Evolutionary conservation across 2,329 filamentous ascomycete genomes (phyloP).

Genomic region (Mycogone perniciosa): DNA sequence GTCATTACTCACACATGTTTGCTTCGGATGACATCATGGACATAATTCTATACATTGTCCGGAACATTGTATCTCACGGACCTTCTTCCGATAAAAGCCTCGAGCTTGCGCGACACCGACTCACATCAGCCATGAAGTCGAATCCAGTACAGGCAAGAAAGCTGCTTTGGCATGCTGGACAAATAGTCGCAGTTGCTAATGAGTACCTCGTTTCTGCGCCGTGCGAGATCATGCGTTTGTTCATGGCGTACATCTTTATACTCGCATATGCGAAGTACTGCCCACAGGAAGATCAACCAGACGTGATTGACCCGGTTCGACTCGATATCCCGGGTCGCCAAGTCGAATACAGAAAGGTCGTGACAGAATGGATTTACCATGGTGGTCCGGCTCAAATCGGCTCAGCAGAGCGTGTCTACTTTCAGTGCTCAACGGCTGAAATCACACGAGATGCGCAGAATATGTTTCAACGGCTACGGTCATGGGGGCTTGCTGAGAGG

Average conservation of each 20-base stretch:
- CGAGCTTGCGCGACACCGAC: conserved; percentile 18
- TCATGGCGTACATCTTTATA: conserved; percentile 27
- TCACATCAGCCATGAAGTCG: conserved; percentile 17
- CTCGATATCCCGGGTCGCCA: conserved; percentile 17
- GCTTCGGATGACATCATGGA: conserved; percentile 23
- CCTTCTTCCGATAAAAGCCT: conserved; percentile 6
- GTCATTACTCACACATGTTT: conserved; percentile 25
- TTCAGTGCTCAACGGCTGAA: not conserved
- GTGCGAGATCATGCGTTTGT: conserved; percentile 26
- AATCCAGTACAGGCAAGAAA: conserved; percentile 17
- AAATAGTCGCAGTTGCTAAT: conserved; percentile 24
- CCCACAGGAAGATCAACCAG: conserved; percentile 2
- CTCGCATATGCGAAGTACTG: conserved; percentile 22
- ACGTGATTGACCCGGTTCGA: conserved; percentile 5
- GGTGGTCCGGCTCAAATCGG: conserved; percentile 23
- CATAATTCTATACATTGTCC: conserved; percentile 24
- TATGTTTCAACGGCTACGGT: conserved; percentile 18
- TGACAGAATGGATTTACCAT: conserved; percentile 19
- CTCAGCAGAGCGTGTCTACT: conserved; percentile 6
- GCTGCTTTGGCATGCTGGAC: conserved; percentile 25
- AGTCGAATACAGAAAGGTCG: not conserved
- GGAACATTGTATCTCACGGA: conserved; percentile 14
- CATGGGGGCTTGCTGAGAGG: conserved; percentile 25
- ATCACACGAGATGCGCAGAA: conserved; percentile 21
- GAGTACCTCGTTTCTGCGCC: conserved; percentile 25